These are phyloP conservation scores for Zygnema cylindricum DNA, from an alignment of 139 green algal species.

Conservation along the genomic window DNA sequence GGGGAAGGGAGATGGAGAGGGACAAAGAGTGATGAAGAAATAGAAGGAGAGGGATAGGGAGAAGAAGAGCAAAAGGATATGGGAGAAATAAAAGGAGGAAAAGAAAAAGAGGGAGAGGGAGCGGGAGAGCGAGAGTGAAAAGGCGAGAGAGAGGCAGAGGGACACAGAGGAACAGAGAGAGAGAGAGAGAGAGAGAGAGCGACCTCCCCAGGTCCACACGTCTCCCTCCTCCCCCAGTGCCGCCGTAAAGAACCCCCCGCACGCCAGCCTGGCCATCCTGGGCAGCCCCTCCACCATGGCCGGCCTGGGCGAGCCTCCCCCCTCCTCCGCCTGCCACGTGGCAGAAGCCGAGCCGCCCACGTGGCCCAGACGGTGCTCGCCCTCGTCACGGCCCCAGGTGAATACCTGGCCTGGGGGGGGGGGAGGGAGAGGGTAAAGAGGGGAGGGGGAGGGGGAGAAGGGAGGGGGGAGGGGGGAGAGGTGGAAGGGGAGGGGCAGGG, in stretches of 20 bases:
- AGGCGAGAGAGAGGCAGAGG: too few species aligned
- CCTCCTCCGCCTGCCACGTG: background rate
- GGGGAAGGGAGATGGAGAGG: background rate
- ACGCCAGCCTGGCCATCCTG: background rate
- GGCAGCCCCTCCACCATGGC: background rate
- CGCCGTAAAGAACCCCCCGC: conserved; percentile 41
- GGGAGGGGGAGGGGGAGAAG: background rate
- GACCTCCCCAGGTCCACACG: conserved; percentile 49
- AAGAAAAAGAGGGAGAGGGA: too few species aligned
- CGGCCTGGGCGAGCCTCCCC: background rate
- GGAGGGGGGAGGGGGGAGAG: background rate
- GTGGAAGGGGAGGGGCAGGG: background rate
- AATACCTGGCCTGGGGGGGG: background rate
- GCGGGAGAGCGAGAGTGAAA: too few species aligned
- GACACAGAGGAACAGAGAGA: too few species aligned
- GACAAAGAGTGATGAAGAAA: background rate
- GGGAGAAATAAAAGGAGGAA: too few species aligned
- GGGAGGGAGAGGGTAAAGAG: background rate
- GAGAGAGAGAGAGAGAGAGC: too few species aligned
- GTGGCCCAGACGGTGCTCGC: conserved; percentile 16
- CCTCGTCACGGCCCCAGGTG: conserved; percentile 27
- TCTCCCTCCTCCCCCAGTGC: conserved; percentile 6
- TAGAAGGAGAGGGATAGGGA: background rate
- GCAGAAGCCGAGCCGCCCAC: background rate
- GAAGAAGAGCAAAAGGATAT: too few species aligned